phyloP scores from a whole-genome alignment of 306 rosid species.

The Gleditsia sinensis region DNA sequence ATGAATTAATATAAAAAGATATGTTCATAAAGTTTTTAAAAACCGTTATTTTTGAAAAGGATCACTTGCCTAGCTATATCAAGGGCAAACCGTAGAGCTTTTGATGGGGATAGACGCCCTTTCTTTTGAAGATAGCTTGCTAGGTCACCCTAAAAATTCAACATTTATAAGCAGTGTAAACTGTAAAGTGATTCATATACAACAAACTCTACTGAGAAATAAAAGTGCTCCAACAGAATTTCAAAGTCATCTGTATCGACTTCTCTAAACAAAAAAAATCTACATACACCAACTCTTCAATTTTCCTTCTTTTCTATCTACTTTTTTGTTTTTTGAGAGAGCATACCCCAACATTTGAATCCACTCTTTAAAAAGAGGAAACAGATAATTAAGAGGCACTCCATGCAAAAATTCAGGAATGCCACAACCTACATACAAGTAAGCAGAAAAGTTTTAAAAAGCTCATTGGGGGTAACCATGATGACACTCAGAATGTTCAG shows the following conservation, averaged over 20 bases:
- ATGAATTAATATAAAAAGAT: conserved; percentile 12
- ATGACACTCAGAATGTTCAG: conserved; percentile 5
- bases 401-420: not conserved
- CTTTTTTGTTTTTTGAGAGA: not conserved
- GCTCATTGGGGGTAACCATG: not conserved
- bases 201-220: conserved; percentile 1
- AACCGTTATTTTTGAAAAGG: conserved; percentile 30
- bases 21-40: conserved; percentile 1
- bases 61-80: conserved; percentile 91
- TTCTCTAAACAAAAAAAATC: not conserved
- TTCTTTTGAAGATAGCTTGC: conserved; percentile 85
- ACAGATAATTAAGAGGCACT: not conserved
- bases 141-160: conserved; percentile 79
- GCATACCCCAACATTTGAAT: not conserved
- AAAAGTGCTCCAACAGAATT: conserved; percentile 2
- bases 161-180: conserved; percentile 38
- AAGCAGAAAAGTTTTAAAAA: not conserved
- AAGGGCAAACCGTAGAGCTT: conserved; percentile 80
- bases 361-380: not conserved
- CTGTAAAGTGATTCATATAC: conserved; percentile 32
- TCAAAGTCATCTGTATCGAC: not conserved
- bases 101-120: conserved; percentile 89
- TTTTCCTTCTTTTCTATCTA: not conserved
- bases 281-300: not conserved
- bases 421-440: conserved; percentile 3